Conservation (phyloP, 2,329 filamentous ascomycete species). For the Cladophialophora chaetospira region DNA sequence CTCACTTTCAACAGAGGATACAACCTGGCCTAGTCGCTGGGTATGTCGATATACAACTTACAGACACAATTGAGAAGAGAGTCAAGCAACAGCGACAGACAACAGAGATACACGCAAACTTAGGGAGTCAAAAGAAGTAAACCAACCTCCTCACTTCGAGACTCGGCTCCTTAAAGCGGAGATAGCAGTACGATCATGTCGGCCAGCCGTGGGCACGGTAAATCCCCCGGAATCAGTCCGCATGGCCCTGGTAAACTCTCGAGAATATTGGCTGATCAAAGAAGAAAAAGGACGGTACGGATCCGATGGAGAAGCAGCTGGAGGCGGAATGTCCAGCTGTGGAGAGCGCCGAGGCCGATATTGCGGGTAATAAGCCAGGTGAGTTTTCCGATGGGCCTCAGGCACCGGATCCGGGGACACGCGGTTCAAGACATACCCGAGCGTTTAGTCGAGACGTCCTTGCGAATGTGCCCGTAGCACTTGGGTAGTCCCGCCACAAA, state of each 20-base stretch:
- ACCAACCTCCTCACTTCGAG: not conserved
- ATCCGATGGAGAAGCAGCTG: constrained; percentile 18
- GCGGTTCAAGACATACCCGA: constrained; percentile 6
- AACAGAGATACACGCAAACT: not conserved
- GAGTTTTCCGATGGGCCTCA: constrained; percentile 1
- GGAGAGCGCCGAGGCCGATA: not conserved
- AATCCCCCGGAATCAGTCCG: constrained; percentile 24
- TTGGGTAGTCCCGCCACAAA: not conserved
- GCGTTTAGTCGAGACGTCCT: not conserved
- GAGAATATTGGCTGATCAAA: not conserved
- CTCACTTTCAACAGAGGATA: not conserved
- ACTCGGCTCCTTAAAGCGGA: constrained; percentile 13
- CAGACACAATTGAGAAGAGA: not conserved
- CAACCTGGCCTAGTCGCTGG: not conserved
- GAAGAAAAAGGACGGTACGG: constrained; percentile 10
- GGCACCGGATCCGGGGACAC: constrained; percentile 3
- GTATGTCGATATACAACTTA: not conserved
- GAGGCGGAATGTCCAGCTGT: not conserved
- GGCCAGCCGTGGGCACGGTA: constrained; percentile 9
- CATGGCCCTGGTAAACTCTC: not conserved
- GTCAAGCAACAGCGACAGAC: not conserved
- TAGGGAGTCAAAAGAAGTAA: not conserved
- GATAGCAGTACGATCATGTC: not conserved
- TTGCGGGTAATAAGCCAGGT: not conserved
- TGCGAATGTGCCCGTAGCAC: not conserved